Evolutionary conservation across 192 early-diverging fungal species (phyloP), one percentile per base, ranked within the genome.

Genomic region (Linnemannia hyalina): DNA sequence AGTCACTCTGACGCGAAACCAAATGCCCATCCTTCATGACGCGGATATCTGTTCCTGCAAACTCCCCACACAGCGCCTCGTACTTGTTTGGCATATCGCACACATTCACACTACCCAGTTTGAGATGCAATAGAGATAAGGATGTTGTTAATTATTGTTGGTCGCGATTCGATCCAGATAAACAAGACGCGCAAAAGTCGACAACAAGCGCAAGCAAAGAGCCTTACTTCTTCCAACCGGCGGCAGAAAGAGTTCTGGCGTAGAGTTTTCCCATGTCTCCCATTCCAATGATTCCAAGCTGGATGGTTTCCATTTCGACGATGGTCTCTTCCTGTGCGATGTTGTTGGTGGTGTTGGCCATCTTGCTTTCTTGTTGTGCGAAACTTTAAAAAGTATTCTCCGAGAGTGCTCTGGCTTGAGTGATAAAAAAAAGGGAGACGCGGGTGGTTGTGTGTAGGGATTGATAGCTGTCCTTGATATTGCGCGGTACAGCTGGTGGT

Each of bases 231-330:
- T 94, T 94, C 94, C 95, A 98, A 11, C 97, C 97, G 18, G 94
- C 93, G 49, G 90, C 80, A n/a, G 84, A 73, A 68, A 99, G 93
- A 63, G 86, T 89, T 26, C 88, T 88, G 1, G 96, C 97, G 78
- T 99, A 99, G 46, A 99, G 93, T 74, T 92, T 91, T 49, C 97
- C 98, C 97, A 99, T 99, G 84, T 97, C 97, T 70, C 98, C 97
- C 82, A 94, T 93, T 40, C 98, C 98, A 72, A 99, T 98, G 76
- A 99, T 95, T 32, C 98, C 98, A 73, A 99, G 90, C 63, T 97
- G 91, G 15, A 93, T 69, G 2, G 80, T 83, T 15, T 93, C 91
- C 80, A 94, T 94, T 87, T 94, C 92, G 20, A 72, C 70, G n/a
- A 74, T 42, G 57, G 18, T 11, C 44, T 60, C 36, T 40, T 76